Evolutionary conservation across 2,329 filamentous ascomycete genomes (phyloP).

Genomic region (Domatiomyces globalis): DNA sequence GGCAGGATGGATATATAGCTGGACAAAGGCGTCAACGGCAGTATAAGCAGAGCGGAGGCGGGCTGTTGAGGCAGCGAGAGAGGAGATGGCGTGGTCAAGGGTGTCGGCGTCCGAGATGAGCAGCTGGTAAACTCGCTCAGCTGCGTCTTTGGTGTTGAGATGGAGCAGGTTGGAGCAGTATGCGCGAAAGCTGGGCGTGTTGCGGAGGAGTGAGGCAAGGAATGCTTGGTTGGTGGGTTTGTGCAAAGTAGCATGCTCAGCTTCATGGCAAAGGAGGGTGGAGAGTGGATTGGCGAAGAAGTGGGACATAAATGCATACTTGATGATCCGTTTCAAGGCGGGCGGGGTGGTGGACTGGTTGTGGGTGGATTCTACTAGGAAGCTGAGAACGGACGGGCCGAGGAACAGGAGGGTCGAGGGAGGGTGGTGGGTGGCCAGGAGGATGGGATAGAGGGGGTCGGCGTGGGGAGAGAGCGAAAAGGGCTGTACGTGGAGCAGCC

Average conservation of each 20-base stretch:
- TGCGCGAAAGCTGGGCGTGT: conserved; percentile 40
- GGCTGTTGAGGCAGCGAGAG: conserved; percentile 27
- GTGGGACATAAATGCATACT: conserved; percentile 51
- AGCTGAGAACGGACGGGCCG: conserved; percentile 38
- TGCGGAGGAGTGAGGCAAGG: conserved; percentile 42
- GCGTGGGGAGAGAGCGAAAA: conserved; percentile 30
- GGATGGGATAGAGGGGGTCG: conserved; percentile 23
- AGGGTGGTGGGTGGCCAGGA: conserved; percentile 24
- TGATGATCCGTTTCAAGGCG: conserved; percentile 38
- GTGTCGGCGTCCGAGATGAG: conserved; percentile 38
- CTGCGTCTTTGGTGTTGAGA: conserved; percentile 20
- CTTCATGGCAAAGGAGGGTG: conserved; percentile 31
- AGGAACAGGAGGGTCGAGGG: conserved; percentile 19
- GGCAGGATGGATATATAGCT: not conserved
- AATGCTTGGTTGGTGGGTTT: conserved; percentile 15
- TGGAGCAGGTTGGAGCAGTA: conserved; percentile 26
- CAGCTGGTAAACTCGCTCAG: conserved; percentile 28
- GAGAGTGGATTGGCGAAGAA: conserved; percentile 48
- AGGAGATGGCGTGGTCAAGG: conserved; percentile 26
- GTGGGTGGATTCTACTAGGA: conserved; percentile 41
- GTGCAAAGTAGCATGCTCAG: not conserved
- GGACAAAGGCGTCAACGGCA: conserved; percentile 2
- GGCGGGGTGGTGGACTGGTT: conserved; percentile 48
- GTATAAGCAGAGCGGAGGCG: conserved; percentile 3
- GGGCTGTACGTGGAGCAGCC: conserved; percentile 38